Evolutionary conservation across 1,284 basidiomycete species (phyloP).

Genomic region (Pseudozyma pruni): DNA sequence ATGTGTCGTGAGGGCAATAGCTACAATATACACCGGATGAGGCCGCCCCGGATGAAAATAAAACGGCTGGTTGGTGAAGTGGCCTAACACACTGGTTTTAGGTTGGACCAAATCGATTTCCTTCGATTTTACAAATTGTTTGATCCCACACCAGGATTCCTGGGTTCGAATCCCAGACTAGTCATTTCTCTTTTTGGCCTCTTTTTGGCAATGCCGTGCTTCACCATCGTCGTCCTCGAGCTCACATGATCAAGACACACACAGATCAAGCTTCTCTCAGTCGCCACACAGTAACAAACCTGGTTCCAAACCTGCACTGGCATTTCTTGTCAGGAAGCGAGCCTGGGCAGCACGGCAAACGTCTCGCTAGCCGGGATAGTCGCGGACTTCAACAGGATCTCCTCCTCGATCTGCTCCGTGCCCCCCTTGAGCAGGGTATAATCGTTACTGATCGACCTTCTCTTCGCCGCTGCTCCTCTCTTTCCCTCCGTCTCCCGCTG

Average conservation of each 20-base stretch:
- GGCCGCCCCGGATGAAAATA: no score
- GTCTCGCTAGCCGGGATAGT: conserved; percentile 30
- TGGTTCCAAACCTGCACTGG: no score
- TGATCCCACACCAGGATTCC: conserved; percentile 47
- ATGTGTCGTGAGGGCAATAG: no score
- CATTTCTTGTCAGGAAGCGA: no score
- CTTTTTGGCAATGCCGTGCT: not conserved
- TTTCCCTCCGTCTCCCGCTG: no score
- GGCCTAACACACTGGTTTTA: conserved; percentile 56
- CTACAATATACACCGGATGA: no score
- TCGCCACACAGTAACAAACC: no score
- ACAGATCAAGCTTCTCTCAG: no score
- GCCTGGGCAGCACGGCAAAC: conserved; percentile 21
- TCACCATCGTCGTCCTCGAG: no score
- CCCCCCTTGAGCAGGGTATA: conserved; percentile 32
- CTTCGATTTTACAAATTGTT: not conserved
- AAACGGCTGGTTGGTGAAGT: conserved; percentile 55
- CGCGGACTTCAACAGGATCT: conserved; percentile 15
- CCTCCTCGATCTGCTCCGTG: conserved; percentile 29
- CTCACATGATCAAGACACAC: no score
- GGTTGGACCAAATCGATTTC: conserved; percentile 10
- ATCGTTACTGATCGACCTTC: conserved; percentile 39
- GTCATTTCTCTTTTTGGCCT: conserved; percentile 29
- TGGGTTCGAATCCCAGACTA: conserved; percentile 57
- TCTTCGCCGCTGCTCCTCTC: not conserved